Percentiles rank a stretch among this genome's conserved stretches.
phyloP scores from a whole-genome alignment of 345 rosid genomes.

The Euclidium syriacum region DNA sequence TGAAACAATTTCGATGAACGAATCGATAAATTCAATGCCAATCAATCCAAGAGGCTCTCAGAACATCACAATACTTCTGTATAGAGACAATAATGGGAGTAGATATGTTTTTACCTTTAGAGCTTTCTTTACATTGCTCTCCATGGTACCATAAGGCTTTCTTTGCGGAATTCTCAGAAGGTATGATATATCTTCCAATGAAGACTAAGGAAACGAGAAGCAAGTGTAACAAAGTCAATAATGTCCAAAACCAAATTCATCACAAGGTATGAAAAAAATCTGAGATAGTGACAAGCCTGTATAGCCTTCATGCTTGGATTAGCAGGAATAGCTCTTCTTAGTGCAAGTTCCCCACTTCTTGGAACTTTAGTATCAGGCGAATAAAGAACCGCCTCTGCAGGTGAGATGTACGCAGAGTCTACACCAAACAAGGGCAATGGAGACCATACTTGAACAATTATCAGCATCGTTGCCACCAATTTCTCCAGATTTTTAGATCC shows the following conservation, averaged over 20 bases:
- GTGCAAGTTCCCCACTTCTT: slow-evolving; percentile 91
- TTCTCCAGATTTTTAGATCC: slow-evolving; percentile 39
- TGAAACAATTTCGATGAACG: slow-evolving; percentile 27
- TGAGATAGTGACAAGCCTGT: slow-evolving; percentile 40
- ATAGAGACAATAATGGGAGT: background rate
- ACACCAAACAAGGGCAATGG: slow-evolving; percentile 54
- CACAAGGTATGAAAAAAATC: background rate
- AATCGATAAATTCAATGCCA: background rate
- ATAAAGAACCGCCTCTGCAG: slow-evolving; percentile 76
- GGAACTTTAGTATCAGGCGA: slow-evolving; percentile 91
- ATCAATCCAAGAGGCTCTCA: background rate
- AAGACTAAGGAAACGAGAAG: slow-evolving; percentile 43
- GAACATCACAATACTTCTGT: background rate
- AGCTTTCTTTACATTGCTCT: slow-evolving; percentile 90
- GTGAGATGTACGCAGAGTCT: slow-evolving; percentile 40
- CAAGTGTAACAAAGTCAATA: slow-evolving; percentile 12
- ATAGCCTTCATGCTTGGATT: slow-evolving; percentile 80
- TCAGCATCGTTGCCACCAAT: slow-evolving; percentile 40
- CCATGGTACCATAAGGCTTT: slow-evolving; percentile 96
- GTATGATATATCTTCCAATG: slow-evolving; percentile 86
- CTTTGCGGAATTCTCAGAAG: slow-evolving; percentile 93
- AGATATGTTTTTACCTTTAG: slow-evolving; percentile 44
- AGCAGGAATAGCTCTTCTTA: slow-evolving; percentile 88
- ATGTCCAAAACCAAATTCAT: background rate
- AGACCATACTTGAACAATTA: slow-evolving; percentile 57